Percentiles rank a stretch among this genome's conserved stretches.
Evolutionary conservation across 2,329 filamentous ascomycete species (phyloP).

Genomic region (Colletotrichum karsti): DNA sequence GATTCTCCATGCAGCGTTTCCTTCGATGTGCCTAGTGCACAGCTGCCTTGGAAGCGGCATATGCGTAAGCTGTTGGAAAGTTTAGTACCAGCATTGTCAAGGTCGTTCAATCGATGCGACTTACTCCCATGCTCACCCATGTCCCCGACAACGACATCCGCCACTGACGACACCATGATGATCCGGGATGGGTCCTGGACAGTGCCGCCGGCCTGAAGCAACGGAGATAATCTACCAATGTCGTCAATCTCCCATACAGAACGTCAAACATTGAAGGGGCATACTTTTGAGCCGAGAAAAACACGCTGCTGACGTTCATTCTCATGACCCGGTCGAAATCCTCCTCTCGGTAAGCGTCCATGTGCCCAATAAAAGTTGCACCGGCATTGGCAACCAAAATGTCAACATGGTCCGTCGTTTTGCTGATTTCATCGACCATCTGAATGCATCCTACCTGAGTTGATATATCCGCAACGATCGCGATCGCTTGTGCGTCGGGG

Average conservation of each 20-base stretch:
- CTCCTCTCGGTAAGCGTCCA: neutral
- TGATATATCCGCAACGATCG: neutral
- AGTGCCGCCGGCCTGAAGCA: neutral
- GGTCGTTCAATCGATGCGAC: neutral
- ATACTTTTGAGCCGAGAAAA: neutral
- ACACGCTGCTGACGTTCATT: neutral
- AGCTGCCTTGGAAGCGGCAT: neutral
- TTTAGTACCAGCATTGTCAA: neutral
- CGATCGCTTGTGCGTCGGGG: neutral
- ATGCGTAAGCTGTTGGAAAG: neutral
- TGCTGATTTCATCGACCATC: neutral
- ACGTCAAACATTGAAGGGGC: neutral
- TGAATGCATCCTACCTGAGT: neutral
- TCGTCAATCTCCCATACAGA: rapidly evolving
- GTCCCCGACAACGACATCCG: neutral
- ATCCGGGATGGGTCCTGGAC: neutral
- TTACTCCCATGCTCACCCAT: neutral
- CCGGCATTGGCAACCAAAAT: neutral
- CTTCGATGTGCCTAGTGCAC: neutral
- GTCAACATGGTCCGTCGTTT: neutral
- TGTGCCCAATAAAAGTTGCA: neutral
- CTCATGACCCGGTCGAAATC: neutral
- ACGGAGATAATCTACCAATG: neutral
- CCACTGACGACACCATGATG: neutral
- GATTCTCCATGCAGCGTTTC: neutral